phyloP scores from a whole-genome alignment of 495 filamentous ascomycete species.

The Clavariopsis aquatica region DNA sequence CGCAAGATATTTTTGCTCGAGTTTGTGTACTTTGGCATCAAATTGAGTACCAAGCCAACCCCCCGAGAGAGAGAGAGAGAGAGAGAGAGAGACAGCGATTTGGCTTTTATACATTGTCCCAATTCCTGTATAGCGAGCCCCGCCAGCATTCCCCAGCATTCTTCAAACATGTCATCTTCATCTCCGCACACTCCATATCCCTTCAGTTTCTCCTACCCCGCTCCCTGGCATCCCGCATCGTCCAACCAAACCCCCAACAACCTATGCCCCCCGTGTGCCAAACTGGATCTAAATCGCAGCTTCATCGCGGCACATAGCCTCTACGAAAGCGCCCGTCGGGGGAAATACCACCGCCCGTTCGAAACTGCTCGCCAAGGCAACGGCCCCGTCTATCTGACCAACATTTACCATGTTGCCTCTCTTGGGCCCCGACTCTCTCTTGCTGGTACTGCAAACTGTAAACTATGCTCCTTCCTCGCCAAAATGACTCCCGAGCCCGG shows the following conservation, averaged over 20 bases:
- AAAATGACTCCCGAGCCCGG: not conserved
- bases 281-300: not conserved
- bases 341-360: not conserved
- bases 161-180: not conserved
- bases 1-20: too few relatives aligned
- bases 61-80: too few relatives aligned
- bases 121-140: too few relatives aligned
- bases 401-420: not conserved
- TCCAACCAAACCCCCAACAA: not conserved
- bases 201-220: not conserved
- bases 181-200: not conserved
- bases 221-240: not conserved
- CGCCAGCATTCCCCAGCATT: too few relatives aligned
- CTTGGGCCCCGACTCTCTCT: not conserved
- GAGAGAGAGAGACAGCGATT: too few relatives aligned
- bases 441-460: not conserved
- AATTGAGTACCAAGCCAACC: too few relatives aligned
- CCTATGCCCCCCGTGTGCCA: not conserved
- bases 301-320: not conserved
- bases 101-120: too few relatives aligned
- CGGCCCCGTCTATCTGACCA: not conserved
- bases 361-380: not conserved
- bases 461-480: not conserved
- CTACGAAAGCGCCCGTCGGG: not conserved
- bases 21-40: too few relatives aligned